A percentile compares a stretch with the other conserved stretches of the same genome.
These are phyloP conservation scores for Avena insularis DNA, from an alignment of 176 grass and related monocot genomes.

Conservation along the genomic window DNA sequence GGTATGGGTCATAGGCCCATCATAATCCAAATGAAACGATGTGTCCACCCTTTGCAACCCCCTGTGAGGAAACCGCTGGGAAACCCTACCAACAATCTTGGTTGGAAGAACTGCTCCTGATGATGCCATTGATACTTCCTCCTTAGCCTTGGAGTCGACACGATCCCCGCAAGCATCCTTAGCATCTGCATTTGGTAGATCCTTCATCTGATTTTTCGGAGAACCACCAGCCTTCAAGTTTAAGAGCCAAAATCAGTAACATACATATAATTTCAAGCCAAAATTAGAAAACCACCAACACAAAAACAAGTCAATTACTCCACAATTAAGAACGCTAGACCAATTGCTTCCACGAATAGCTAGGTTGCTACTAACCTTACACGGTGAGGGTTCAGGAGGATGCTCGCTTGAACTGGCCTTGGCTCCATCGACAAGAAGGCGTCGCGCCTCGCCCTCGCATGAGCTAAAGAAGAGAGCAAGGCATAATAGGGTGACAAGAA, in stretches of 20 bases:
- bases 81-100: slow-evolving; percentile 25
- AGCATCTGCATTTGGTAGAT: neutral
- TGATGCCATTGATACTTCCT: neutral
- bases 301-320: neutral
- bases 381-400: slow-evolving; percentile 29
- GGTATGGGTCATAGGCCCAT: slow-evolving; percentile 62
- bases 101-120: slow-evolving; percentile 23
- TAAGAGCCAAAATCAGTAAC: neutral
- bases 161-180: neutral
- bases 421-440: slow-evolving; percentile 15
- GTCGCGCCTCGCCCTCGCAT: slow-evolving; percentile 57
- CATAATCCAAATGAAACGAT: slow-evolving; percentile 80
- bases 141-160: neutral
- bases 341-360: neutral
- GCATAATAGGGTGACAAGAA: slow-evolving; percentile 51
- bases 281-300: neutral
- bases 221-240: slow-evolving; percentile 18
- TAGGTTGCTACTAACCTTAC: slow-evolving; percentile 50
- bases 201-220: neutral
- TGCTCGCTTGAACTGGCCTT: slow-evolving; percentile 21
- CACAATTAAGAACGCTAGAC: neutral
- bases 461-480: slow-evolving; percentile 43
- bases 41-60: slow-evolving; percentile 27
- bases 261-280: neutral
- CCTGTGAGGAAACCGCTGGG: neutral